phyloP scores from a whole-genome alignment of 495 filamentous ascomycete species.

The Podospora pseudopauciseta region DNA sequence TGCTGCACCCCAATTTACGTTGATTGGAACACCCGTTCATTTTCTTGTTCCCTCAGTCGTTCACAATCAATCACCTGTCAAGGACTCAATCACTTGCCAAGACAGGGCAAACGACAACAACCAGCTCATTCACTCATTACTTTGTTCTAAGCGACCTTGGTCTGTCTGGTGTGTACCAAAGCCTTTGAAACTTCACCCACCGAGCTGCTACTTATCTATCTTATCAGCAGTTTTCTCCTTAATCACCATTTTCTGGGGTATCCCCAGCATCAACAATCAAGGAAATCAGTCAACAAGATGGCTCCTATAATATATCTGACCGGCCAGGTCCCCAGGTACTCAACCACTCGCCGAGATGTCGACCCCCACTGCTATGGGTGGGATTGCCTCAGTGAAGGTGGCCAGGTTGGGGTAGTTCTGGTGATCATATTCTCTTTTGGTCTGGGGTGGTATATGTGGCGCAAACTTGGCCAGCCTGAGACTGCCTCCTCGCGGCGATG shows the following conservation, averaged over 20 bases:
- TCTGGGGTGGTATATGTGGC: background rate
- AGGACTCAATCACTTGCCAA: background rate
- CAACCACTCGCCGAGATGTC: background rate
- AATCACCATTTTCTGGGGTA: background rate
- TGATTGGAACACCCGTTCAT: background rate
- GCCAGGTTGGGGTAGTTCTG: conserved; percentile 23
- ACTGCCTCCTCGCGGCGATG: background rate
- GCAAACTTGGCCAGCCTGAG: background rate
- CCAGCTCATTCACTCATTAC: background rate
- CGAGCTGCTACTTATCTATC: no score
- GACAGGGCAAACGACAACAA: background rate
- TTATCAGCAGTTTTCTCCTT: background rate
- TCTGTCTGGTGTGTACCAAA: background rate
- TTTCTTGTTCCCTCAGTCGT: background rate
- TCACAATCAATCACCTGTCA: background rate
- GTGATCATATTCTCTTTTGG: background rate
- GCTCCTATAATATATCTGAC: background rate
- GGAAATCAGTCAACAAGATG: background rate
- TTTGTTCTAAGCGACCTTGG: background rate
- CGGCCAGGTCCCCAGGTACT: background rate
- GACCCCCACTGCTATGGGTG: conserved; percentile 17
- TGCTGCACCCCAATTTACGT: background rate
- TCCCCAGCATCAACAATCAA: background rate
- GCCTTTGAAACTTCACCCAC: background rate
- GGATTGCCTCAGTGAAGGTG: conserved; percentile 20